Evolutionary conservation across 2,329 filamentous ascomycete genomes (phyloP), one percentile per base, ranked within the genome.

Genomic region (Beauveria varroae): DNA sequence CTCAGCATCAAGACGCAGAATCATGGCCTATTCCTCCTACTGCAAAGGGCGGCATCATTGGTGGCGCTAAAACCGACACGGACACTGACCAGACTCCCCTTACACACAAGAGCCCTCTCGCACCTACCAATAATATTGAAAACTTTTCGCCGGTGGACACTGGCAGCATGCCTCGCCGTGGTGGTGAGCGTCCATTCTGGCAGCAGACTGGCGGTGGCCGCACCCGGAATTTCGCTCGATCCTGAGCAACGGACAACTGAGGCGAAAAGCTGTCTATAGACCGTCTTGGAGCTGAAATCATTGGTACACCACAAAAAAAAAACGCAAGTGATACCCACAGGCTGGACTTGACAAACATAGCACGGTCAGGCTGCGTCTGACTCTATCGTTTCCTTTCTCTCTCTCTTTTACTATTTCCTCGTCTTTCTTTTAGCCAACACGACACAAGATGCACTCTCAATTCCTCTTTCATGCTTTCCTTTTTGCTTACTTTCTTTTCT

Each of bases 161-260:
- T 52, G 52, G 44, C 20, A 61, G 53, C 10, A 41, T 44, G 24
- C 60, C 60, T 44, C 60, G 60, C 46, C 52, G 60, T 9, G 60
- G 60, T 46, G 60, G 60, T 44, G 60, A 61, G 53, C 60, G 60
- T 8, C 60, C 60, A 44, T 61, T 61, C 16, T 61, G 60, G 60
- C 60, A 61, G 52, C 60, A 61, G 46, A 61, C 59, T 44, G 53
- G 46, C 24, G 60, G 60, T 56, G 59, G 59, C 26, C 59, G 59
- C 52, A 61, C 52, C 16, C 52, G 59, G 51, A 61, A 61, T 28
- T 44, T 61, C 16, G 56, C 59, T 43, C 59, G 59, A 43, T 50
- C 44, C 12, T 57, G 59, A 61, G 59, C 30, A 51, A 61, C 52
- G 34, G 44, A 55, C 18, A 44, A 34, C 34, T 57, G 59, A 56